Percentiles rank a stretch among this genome's conserved stretches.
phyloP scores from a whole-genome alignment of 2,329 filamentous ascomycete species.

The Boeremia exigua region DNA sequence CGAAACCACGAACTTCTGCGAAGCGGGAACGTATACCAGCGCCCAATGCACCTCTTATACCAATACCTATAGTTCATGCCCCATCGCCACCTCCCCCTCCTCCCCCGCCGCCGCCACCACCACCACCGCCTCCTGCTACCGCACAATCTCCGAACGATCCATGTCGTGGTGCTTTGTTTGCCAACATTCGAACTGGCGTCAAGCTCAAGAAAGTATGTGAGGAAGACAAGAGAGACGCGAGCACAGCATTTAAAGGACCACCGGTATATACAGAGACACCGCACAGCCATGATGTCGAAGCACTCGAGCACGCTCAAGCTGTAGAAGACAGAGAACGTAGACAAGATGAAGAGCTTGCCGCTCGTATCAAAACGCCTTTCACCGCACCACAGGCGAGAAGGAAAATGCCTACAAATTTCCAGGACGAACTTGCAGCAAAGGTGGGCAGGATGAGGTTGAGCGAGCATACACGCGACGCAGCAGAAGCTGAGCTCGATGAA shows the following conservation, averaged over 20 bases:
- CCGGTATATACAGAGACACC: slow-evolving; percentile 16
- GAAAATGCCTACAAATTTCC: neutral
- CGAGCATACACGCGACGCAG: neutral
- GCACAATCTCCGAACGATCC: neutral
- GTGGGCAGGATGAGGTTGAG: neutral
- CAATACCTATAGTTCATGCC: neutral
- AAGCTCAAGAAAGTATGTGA: slow-evolving; percentile 8
- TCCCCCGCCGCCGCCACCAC: neutral
- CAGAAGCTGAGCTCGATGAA: neutral
- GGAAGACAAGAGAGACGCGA: neutral
- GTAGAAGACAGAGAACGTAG: slow-evolving; percentile 1
- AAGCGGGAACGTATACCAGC: no score
- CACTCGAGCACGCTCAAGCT: slow-evolving; percentile 18
- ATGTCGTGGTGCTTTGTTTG: neutral
- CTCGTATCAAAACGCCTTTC: neutral
- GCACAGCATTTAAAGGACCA: neutral
- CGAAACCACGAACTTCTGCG: neutral
- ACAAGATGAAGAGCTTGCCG: neutral
- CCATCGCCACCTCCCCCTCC: neutral
- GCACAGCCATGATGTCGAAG: slow-evolving; percentile 20
- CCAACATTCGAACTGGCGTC: neutral
- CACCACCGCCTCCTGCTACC: neutral
- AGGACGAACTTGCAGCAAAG: neutral
- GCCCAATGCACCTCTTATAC: neutral
- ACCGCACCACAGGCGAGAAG: slow-evolving; percentile 1